Base-by-base conservation (phyloP, 805 yeast genomes). In the Candida coquimbonensis region DNA sequence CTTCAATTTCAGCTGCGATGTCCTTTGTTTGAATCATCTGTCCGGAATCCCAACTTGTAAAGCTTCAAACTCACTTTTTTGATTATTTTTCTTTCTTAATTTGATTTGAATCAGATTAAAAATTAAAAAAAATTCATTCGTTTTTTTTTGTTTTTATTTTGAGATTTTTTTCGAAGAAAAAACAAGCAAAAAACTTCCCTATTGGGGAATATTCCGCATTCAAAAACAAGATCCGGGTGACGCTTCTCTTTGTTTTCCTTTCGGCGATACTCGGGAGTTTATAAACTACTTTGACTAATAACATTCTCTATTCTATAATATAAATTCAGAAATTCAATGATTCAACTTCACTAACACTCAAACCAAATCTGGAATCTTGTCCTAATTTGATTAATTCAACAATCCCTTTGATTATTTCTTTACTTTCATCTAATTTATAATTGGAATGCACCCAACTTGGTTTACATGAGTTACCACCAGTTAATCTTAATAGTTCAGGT, bases 371-470 rank as follows among this genome's bases (percentile, higher is more conserved):
- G 54, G 73, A 70, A 60, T 83, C 91, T 62, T 80, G 79, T 26
- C 77, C 68, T 56, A 84, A 67, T 50, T 77, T 73, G 46, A 77
- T 73, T 61, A 86, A 70, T 49, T 78, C 75, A 50, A 70, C 61
- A 38, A 81, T 72, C 45, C 77, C 75, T 45, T 72, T 64, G 31
- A 66, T 63, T n/a, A 56, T 41, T 8, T 64, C 56, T 35, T 61
- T 71, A 7, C 69, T 67, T 39, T 77, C 78, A 29, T 72, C 64
- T 46, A 91, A 66, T 63, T 82, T 82, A 66, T 71, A 81, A 37
- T 76, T 69, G 26, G 96, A 87, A 62, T 90, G 96, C 38, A 86
- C 83, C 93, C 95, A 93, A 54, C 87, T 78, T 55, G 96, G 90
- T 49, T 76, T 74, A 44, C 81, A 74, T 25, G 82, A 72, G 55